Evolutionary conservation across 257 asterid genomes (phyloP), one percentile per base, ranked within the genome.

Genomic region (Capsicum baccatum): DNA sequence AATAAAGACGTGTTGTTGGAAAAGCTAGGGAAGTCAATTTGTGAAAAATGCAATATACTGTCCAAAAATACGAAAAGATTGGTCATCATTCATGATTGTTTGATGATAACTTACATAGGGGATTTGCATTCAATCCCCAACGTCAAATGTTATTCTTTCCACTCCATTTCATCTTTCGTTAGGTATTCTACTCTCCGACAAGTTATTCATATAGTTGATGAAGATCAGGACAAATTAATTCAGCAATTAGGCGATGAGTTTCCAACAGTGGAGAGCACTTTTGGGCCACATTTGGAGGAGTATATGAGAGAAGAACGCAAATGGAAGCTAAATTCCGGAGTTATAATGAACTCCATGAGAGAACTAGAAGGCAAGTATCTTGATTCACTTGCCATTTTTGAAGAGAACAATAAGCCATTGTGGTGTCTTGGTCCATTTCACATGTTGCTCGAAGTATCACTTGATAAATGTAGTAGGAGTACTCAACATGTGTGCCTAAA

Each of bases 401-500:
- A 9, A 11, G n/a, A 50, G 5, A 21, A 70, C 44, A 10, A 0
- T 16, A 44, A 14, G 62, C 62, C 81, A 0, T 35, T 74, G 81
- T 74, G 62, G 79, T 26, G 81, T 50, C 81, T 50, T 74, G 81
- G 81, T 50, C 81, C 81, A 74, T 50, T 74, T 74, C 62, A 74
- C 17, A 12, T 50, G 81, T 1, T 74, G 12, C 81, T 19, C 58
- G 39, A 47, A 11, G 47, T 42, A 21, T 12, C 44, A 48, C 2
- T 44, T 70, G 79, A 44, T 4, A 7, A 0, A 0, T 15, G 0
- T 2, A 21, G 50, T 50, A 74, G 0, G n/a, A 74, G 15, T 19
- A 6, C 0, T 67, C 74, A 67, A 67, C 55, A 69, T 39, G 26
- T 69, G 13, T 9, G 37, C 57, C 35, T 70, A 37, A 37, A 70